Evolutionary conservation across 495 filamentous ascomycete species (phyloP).

Genomic region (Entonaema liquescens): DNA sequence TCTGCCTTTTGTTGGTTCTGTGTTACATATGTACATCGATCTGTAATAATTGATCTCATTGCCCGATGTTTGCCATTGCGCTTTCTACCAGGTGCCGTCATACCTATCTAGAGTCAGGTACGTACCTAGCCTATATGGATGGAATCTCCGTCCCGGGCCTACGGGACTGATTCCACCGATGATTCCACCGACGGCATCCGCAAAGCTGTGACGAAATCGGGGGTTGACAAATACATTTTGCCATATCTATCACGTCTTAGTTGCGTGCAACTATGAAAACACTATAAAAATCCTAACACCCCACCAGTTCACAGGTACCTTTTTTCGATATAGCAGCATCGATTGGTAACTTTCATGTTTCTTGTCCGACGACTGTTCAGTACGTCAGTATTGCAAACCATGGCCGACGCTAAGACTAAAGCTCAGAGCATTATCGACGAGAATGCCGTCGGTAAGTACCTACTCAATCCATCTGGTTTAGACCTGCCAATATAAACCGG

Average conservation of each 20-base stretch:
- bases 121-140: background rate
- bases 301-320: background rate
- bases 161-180: slow-evolving; percentile 10
- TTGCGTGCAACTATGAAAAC: background rate
- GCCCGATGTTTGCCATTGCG: background rate
- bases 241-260: background rate
- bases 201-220: background rate
- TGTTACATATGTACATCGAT: background rate
- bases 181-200: slow-evolving; percentile 8
- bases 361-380: slow-evolving; percentile 82
- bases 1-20: background rate
- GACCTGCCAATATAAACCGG: background rate
- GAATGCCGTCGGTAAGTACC: slow-evolving; percentile 81
- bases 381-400: slow-evolving; percentile 67
- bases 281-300: slow-evolving; percentile 1
- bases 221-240: slow-evolving; percentile 7
- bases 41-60: background rate
- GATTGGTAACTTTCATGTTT: slow-evolving; percentile 66
- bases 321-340: background rate
- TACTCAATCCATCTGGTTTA: background rate
- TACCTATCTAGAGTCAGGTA: background rate
- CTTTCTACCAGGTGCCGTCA: background rate
- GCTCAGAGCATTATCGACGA: slow-evolving; percentile 89
- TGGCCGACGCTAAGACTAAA: slow-evolving; percentile 87
- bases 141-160: background rate